These are phyloP conservation scores for Monosporascus ibericus DNA, from an alignment of 2,329 filamentous ascomycete species.

Conservation along the genomic window DNA sequence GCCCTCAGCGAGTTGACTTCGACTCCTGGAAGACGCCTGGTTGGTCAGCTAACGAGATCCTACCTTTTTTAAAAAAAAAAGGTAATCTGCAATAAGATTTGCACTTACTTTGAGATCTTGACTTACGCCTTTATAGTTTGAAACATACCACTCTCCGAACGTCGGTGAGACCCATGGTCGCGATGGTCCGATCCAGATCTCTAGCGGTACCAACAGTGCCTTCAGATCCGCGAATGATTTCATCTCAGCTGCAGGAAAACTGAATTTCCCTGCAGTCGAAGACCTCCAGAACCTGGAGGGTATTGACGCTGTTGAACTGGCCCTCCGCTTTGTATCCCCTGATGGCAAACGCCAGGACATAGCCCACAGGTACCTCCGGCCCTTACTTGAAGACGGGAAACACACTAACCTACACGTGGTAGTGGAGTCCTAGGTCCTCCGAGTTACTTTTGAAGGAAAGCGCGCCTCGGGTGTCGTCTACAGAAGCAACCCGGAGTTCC, in stretches of 20 bases:
- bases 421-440: conserved; percentile 15
- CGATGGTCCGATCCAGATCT: conserved; percentile 38
- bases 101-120: not conserved
- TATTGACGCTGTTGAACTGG: conserved; percentile 18
- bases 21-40: conserved; percentile 4
- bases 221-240: conserved; percentile 35
- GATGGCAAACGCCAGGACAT: not conserved
- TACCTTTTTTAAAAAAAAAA: conserved; percentile 46
- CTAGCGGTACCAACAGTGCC: conserved; percentile 34
- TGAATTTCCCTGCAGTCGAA: conserved; percentile 37
- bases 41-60: conserved; percentile 20
- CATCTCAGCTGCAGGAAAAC: conserved; percentile 33
- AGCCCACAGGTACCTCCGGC: not conserved
- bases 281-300: conserved; percentile 39
- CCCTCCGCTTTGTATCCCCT: not conserved
- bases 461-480: conserved; percentile 39
- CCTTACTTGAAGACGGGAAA: not conserved
- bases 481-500: conserved; percentile 34
- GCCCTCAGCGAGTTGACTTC: conserved; percentile 17
- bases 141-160: conserved; percentile 17
- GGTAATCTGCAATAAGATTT: not conserved
- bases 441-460: conserved; percentile 45
- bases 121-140: not conserved
- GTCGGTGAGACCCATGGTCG: conserved; percentile 35
- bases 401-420: conserved; percentile 1